These are phyloP conservation scores for Lycium barbarum DNA, from an alignment of 257 asterid genomes.

Conservation along the genomic window DNA sequence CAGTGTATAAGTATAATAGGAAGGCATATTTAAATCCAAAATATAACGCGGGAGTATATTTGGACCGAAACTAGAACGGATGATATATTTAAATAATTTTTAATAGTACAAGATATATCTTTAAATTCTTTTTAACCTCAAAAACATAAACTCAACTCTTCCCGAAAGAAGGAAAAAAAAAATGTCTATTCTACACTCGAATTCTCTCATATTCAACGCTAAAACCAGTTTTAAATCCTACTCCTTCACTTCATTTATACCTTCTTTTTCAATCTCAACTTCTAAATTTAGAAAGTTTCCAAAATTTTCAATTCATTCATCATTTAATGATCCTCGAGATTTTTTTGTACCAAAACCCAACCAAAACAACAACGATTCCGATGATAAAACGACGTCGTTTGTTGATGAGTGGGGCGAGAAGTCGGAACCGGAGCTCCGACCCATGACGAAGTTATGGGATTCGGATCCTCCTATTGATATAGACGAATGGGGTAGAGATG, in stretches of 20 bases:
- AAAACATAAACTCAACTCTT: too few relatives aligned
- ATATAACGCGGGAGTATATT: too few relatives aligned
- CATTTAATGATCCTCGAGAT: neutral
- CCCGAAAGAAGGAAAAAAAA: neutral
- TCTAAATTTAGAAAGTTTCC: neutral
- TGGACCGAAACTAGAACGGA: too few relatives aligned
- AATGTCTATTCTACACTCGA: neutral
- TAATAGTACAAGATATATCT: too few relatives aligned
- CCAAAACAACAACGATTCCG: constrained; percentile 7
- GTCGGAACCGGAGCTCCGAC: neutral
- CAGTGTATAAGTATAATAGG: too few relatives aligned
- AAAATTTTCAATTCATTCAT: neutral
- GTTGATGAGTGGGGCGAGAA: constrained; percentile 92
- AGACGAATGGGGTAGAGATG: constrained; percentile 25
- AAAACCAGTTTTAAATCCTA: neutral
- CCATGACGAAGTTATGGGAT: constrained; percentile 29
- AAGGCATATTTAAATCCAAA: too few relatives aligned
- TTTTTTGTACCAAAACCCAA: neutral
- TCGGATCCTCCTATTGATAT: constrained; percentile 19
- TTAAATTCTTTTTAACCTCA: too few relatives aligned
- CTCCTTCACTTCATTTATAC: neutral
- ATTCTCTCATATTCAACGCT: constrained; percentile 20
- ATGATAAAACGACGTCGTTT: constrained; percentile 35
- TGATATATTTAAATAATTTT: too few relatives aligned
- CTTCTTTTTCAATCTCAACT: neutral